These are phyloP conservation scores for Penicillium cinerascens DNA, from an alignment of 495 filamentous ascomycete genomes.

Conservation along the genomic window DNA sequence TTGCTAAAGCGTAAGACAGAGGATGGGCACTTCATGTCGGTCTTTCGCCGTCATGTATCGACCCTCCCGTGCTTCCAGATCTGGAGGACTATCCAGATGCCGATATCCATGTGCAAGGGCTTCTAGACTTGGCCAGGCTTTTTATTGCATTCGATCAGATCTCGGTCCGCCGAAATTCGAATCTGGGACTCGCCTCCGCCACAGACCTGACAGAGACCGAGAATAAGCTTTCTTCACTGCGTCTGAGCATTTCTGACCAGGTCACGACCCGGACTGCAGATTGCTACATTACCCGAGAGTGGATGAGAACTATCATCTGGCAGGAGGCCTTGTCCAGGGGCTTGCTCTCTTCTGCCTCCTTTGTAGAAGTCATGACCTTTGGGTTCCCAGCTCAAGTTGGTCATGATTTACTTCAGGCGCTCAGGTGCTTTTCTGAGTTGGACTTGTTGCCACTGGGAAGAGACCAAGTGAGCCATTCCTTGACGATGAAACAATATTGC, in stretches of 20 bases:
- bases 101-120: conserved; percentile 22
- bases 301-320: conserved; percentile 77
- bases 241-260: conserved; percentile 3
- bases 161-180: conserved; percentile 6
- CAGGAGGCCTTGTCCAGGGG: conserved; percentile 56
- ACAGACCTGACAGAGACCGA: conserved; percentile 20
- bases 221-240: conserved; percentile 16
- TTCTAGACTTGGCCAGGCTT: conserved; percentile 26
- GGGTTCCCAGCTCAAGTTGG: conserved; percentile 67
- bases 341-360: conserved; percentile 49
- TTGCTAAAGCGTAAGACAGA: conserved; percentile 9
- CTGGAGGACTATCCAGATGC: neutral
- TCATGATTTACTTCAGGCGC: conserved; percentile 57
- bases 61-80: conserved; percentile 5
- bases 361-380: conserved; percentile 62
- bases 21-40: conserved; percentile 33
- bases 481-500: too few relatives aligned
- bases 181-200: neutral
- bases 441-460: conserved; percentile 32
- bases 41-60: conserved; percentile 24
- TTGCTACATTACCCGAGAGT: conserved; percentile 44
- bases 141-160: conserved; percentile 28
- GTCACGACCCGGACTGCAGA: conserved; percentile 26
- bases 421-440: conserved; percentile 21
- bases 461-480: conserved; percentile 23